These are phyloP conservation scores for Cladosporium sp. DNA, from an alignment of 2,329 filamentous ascomycete species.

Conservation along the genomic window DNA sequence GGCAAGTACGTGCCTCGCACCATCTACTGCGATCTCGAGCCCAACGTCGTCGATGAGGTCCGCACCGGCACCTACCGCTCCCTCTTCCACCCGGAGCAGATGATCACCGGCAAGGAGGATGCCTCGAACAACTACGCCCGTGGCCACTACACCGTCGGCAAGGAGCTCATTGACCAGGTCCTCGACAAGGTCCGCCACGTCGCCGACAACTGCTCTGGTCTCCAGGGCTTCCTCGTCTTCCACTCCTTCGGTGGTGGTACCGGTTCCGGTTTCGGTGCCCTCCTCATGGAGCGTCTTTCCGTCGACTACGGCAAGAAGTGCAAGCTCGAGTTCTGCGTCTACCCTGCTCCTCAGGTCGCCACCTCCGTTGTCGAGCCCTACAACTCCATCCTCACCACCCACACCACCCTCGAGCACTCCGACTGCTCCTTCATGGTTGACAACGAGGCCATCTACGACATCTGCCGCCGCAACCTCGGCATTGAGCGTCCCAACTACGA, in stretches of 20 bases:
- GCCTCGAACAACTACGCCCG: slow-evolving; percentile 99
- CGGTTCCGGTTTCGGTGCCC: slow-evolving; percentile 95
- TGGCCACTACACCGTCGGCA: slow-evolving; percentile 99
- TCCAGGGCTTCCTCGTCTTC: slow-evolving; percentile 99
- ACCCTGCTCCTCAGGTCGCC: slow-evolving; percentile 94
- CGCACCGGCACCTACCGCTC: slow-evolving; percentile 94
- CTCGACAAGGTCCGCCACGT: slow-evolving; percentile 97
- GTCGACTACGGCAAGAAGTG: slow-evolving; percentile 99
- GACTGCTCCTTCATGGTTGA: slow-evolving; percentile 99
- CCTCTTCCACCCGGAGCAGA: slow-evolving; percentile 98
- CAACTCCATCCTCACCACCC: slow-evolving; percentile 98
- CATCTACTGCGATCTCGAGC: slow-evolving; percentile 99
- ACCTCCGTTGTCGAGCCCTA: slow-evolving; percentile 99
- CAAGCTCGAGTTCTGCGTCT: slow-evolving; percentile 99
- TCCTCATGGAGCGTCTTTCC: slow-evolving; percentile 97
- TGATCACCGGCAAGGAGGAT: slow-evolving; percentile 99
- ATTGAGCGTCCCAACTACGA: slow-evolving; percentile 98
- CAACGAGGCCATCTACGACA: slow-evolving; percentile 99
- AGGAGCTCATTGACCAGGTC: slow-evolving; percentile 98
- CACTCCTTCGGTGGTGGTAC: slow-evolving; percentile 99
- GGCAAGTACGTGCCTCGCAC: slow-evolving; percentile 99
- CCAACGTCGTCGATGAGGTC: slow-evolving; percentile 99
- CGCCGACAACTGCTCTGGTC: slow-evolving; percentile 95
- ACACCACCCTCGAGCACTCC: slow-evolving; percentile 98
- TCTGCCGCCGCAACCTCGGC: slow-evolving; percentile 95